Evolutionary conservation across 768 basidiomycete species (phyloP).

Genomic region (Coprinellus aureogranulatus): DNA sequence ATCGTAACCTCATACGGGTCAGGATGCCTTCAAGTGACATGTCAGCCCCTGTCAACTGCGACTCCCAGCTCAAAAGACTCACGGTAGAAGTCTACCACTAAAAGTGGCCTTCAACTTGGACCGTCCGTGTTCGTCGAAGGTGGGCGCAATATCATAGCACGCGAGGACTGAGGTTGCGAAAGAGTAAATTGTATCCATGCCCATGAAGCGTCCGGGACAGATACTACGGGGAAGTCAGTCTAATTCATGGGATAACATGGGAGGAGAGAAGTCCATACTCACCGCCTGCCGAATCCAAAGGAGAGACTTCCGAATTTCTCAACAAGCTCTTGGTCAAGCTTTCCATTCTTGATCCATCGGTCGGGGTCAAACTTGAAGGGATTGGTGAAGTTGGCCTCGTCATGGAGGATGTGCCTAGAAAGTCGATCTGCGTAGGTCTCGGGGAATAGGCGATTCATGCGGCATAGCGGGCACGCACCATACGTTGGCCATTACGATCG

Average conservation of each 20-base stretch:
- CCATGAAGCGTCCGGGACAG: conserved; percentile 35
- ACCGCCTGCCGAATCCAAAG: conserved; percentile 43
- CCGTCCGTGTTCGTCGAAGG: conserved; percentile 17
- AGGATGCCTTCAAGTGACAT: not conserved
- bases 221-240: conserved; percentile 12
- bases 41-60: no score
- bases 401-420: conserved; percentile 32
- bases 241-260: not conserved
- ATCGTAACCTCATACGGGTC: not conserved
- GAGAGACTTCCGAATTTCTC: conserved; percentile 34
- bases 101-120: conserved; percentile 3
- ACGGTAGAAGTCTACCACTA: conserved; percentile 2
- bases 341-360: conserved; percentile 41
- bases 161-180: conserved; percentile 32
- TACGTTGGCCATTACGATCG: not conserved
- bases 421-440: no score
- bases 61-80: not conserved
- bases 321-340: conserved; percentile 22
- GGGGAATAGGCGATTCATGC: no score
- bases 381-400: conserved; percentile 32
- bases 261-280: conserved; percentile 2
- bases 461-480: no score
- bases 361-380: conserved; percentile 42
- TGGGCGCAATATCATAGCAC: conserved; percentile 25
- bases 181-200: conserved; percentile 25